Percentiles rank a stretch among this genome's conserved stretches.
Evolutionary conservation across 306 rosid genomes (phyloP).

Genomic region (Quillaja saponaria): DNA sequence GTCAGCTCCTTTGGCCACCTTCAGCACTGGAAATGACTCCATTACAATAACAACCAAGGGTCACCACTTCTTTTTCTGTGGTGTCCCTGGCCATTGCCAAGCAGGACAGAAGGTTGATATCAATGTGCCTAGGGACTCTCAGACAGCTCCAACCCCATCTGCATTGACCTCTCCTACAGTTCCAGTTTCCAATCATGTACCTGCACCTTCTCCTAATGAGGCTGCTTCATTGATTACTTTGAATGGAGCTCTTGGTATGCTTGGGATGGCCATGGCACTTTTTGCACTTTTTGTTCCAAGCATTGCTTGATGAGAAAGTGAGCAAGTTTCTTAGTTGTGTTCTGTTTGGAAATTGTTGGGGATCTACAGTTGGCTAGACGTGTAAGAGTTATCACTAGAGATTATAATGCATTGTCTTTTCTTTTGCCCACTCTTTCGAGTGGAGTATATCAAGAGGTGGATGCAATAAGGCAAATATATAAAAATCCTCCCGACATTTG

Average conservation of each 20-base stretch:
- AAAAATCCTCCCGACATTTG: too few species aligned
- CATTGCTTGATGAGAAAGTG: constrained; percentile 16
- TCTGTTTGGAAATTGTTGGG: not conserved
- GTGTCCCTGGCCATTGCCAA: constrained; percentile 88
- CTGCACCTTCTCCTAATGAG: constrained; percentile 49
- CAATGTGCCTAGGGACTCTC: constrained; percentile 44
- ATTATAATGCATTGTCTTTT: too few species aligned
- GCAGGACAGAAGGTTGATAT: constrained; percentile 78
- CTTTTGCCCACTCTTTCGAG: too few species aligned
- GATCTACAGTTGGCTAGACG: too few species aligned
- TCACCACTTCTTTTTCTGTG: constrained; percentile 84
- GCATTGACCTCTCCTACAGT: constrained; percentile 38
- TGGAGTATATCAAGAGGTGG: too few species aligned
- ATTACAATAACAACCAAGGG: constrained; percentile 55
- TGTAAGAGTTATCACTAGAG: not conserved
- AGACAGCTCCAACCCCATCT: constrained; percentile 44
- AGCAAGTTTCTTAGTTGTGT: not conserved
- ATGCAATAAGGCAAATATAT: too few species aligned
- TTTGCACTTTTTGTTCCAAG: constrained; percentile 35
- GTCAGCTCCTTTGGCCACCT: constrained; percentile 62
- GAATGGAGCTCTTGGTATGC: constrained; percentile 24
- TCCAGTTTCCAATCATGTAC: constrained; percentile 27
- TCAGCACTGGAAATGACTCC: constrained; percentile 74
- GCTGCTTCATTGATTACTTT: constrained; percentile 36
- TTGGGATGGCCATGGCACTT: constrained; percentile 36